Conservation (phyloP, 495 filamentous ascomycete species). For the Friedmanniomyces simplex region DNA sequence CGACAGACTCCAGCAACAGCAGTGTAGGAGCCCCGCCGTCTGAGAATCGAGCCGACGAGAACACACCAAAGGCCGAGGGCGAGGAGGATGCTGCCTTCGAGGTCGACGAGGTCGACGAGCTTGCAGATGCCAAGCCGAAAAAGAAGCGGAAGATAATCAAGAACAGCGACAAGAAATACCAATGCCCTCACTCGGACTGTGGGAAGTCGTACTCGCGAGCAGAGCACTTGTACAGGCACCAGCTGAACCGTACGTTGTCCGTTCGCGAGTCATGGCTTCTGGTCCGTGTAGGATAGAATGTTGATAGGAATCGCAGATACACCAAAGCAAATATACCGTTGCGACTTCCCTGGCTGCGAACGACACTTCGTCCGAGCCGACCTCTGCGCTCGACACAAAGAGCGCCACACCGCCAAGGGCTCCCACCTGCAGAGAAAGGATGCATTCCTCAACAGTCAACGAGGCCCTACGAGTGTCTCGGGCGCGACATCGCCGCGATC, state of each 20-base stretch:
- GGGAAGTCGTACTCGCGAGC: conserved; percentile 94
- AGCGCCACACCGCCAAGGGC: conserved; percentile 90
- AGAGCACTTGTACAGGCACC: conserved; percentile 93
- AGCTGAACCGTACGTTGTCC: conserved; percentile 70
- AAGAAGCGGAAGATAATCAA: conserved; percentile 59
- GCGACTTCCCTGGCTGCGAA: conserved; percentile 84
- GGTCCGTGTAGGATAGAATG: not conserved
- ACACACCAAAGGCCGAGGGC: not conserved
- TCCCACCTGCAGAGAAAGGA: conserved; percentile 92
- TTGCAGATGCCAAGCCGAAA: conserved; percentile 57
- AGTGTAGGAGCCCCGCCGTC: not conserved
- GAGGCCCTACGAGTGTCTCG: not conserved
- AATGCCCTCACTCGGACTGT: conserved; percentile 79
- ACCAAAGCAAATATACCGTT: conserved; percentile 91
- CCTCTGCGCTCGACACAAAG: conserved; percentile 83
- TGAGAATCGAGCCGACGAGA: not conserved
- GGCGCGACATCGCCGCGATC: not conserved
- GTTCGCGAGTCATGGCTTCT: not conserved
- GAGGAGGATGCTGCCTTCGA: conserved; percentile 10
- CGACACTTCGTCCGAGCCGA: conserved; percentile 92
- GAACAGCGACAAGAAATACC: conserved; percentile 78
- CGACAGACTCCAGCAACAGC: not conserved
- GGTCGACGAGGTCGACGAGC: conserved; percentile 5
- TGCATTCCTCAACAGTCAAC: conserved; percentile 45
- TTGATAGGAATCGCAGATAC: conserved; percentile 39